Conservation (phyloP, 208 protist species). For the Leishmania gerbilli region DNA sequence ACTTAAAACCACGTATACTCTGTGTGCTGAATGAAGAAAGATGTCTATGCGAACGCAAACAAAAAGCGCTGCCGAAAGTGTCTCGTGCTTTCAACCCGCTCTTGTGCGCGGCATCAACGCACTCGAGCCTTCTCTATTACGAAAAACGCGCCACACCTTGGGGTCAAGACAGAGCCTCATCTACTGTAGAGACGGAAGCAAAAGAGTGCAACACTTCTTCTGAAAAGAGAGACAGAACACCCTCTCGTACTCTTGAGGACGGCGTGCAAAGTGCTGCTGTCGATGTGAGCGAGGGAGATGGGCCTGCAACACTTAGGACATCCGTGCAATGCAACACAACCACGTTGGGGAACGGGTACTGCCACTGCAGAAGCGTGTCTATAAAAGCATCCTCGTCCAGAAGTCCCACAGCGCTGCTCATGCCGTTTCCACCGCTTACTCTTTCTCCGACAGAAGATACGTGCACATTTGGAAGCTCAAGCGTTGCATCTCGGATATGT, state of each 20-base stretch:
- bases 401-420: not conserved
- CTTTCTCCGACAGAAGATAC: not conserved
- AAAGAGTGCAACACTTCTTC: slow-evolving; percentile 18
- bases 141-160: not conserved
- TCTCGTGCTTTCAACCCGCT: no score
- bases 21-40: not conserved
- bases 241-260: not conserved
- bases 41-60: not conserved
- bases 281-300: not conserved
- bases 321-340: slow-evolving; percentile 35
- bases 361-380: slow-evolving; percentile 48
- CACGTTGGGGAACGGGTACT: slow-evolving; percentile 31
- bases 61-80: not conserved
- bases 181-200: not conserved
- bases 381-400: slow-evolving; percentile 58
- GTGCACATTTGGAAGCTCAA: not conserved
- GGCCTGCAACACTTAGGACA: not conserved
- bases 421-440: not conserved
- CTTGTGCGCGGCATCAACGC: not conserved
- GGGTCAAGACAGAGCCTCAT: slow-evolving; percentile 18
- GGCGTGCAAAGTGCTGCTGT: not conserved
- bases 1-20: not conserved
- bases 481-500: not conserved
- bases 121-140: not conserved
- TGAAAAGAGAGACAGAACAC: slow-evolving; percentile 26